phyloP scores from a whole-genome alignment of 2,329 filamentous ascomycete genomes.

The Fusarium sambucinum region DNA sequence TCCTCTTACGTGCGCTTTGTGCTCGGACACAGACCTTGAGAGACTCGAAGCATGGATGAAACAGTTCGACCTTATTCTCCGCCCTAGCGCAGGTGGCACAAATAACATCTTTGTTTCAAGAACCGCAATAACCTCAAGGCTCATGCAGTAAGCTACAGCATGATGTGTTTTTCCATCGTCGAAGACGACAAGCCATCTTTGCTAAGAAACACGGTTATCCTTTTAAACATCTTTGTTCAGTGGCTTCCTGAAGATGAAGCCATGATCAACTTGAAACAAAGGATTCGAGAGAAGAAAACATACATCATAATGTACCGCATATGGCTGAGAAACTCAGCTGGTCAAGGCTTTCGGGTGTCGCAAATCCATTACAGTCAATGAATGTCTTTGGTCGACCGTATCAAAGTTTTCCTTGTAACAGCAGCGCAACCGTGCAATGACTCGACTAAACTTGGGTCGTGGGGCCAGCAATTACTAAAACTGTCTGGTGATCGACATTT shows the following conservation, averaged over 20 bases:
- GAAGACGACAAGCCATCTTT: slow-evolving; percentile 1
- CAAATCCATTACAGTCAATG: slow-evolving; percentile 23
- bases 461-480: slow-evolving; percentile 21
- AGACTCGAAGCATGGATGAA: slow-evolving; percentile 43
- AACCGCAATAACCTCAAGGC: slow-evolving; percentile 1
- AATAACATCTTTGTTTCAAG: slow-evolving; percentile 2
- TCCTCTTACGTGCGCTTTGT: slow-evolving; percentile 30
- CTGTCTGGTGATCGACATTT: slow-evolving; percentile 30
- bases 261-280: neutral
- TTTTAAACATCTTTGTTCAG: slow-evolving; percentile 13
- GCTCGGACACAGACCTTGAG: slow-evolving; percentile 32
- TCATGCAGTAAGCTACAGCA: slow-evolving; percentile 3
- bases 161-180: slow-evolving; percentile 29
- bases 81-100: slow-evolving; percentile 28
- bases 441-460: slow-evolving; percentile 32
- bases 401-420: slow-evolving; percentile 39
- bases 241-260: neutral
- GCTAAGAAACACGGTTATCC: neutral
- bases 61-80: slow-evolving; percentile 41
- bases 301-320: slow-evolving; percentile 1
- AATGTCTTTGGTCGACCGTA: slow-evolving; percentile 42
- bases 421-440: slow-evolving; percentile 31
- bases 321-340: slow-evolving; percentile 31
- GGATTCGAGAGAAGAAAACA: neutral
- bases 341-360: slow-evolving; percentile 43